A percentile compares a stretch with the other conserved stretches of the same genome.
These are phyloP conservation scores for Leishmania amazonensis DNA, from an alignment of 208 protist genomes.

Conservation along the genomic window DNA sequence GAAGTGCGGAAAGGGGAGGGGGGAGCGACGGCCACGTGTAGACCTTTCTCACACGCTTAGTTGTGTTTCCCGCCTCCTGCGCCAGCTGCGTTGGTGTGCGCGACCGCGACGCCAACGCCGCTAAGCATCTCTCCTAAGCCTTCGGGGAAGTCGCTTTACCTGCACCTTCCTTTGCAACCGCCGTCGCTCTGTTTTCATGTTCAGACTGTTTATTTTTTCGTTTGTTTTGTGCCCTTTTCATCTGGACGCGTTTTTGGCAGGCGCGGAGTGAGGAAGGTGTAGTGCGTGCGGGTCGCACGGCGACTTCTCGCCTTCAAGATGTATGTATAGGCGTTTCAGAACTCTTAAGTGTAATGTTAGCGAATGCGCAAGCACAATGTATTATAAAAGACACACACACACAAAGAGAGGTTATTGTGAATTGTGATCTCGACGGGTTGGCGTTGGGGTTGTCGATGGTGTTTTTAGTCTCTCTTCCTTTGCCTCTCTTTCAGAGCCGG, in stretches of 20 bases:
- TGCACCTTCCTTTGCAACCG: constrained; percentile 4
- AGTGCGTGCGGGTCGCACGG: neutral
- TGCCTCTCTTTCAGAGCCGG: constrained; percentile 6
- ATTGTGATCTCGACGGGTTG: constrained; percentile 1
- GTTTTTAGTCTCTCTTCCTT: constrained; percentile 23
- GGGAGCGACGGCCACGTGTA: neutral
- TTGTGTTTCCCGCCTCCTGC: constrained; percentile 1
- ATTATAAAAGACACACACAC: constrained; percentile 1
- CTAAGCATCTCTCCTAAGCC: neutral
- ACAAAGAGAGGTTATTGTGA: neutral
- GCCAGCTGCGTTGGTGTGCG: neutral
- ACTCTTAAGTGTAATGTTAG: neutral
- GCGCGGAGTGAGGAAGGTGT: neutral
- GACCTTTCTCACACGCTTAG: neutral
- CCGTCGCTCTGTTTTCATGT: constrained; percentile 1
- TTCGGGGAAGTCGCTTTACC: neutral
- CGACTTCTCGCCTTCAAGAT: constrained; percentile 2
- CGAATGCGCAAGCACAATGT: constrained; percentile 5
- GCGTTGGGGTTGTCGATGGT: constrained; percentile 1
- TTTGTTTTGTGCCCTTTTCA: constrained; percentile 16
- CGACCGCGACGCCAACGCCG: neutral
- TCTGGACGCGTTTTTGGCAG: neutral
- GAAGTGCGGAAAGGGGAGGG: neutral
- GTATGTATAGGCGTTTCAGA: constrained; percentile 8
- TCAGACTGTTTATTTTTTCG: constrained; percentile 3